Conservation (phyloP, 106 monocot genomes). For the Cymbidium sinense region DNA sequence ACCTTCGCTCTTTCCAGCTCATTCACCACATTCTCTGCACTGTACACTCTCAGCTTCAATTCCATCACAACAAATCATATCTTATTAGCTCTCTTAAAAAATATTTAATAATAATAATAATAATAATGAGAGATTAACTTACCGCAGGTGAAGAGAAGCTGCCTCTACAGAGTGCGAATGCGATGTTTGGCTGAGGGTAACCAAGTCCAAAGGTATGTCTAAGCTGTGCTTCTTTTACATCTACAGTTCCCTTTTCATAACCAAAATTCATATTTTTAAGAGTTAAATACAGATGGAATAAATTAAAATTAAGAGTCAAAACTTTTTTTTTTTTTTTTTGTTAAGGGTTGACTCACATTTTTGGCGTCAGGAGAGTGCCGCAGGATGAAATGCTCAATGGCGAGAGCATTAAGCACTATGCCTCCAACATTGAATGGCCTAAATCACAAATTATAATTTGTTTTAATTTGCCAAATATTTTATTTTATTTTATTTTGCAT, state of each 20-base stretch:
- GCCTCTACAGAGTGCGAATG: constrained; percentile 91
- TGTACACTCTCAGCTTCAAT: constrained; percentile 72
- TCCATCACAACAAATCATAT: background rate
- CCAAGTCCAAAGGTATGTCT: constrained; percentile 47
- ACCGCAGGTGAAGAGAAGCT: constrained; percentile 86
- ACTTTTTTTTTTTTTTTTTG: too few species aligned
- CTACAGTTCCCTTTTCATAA: constrained; percentile 29
- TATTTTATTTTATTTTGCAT: too few species aligned
- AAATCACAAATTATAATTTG: constrained; percentile 4
- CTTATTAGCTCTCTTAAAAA: too few species aligned
- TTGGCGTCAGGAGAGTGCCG: constrained; percentile 37
- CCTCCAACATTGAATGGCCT: constrained; percentile 91
- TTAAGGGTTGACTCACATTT: constrained; percentile 31
- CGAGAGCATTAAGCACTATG: constrained; percentile 67
- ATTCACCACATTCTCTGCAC: constrained; percentile 51
- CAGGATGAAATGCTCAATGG: constrained; percentile 88
- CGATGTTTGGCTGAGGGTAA: constrained; percentile 85
- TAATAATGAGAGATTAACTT: constrained; percentile 14
- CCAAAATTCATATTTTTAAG: background rate
- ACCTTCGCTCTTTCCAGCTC: constrained; percentile 78
- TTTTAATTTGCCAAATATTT: too few species aligned
- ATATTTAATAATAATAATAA: background rate
- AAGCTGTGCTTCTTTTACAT: constrained; percentile 46
- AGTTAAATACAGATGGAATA: background rate
- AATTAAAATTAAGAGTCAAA: background rate